phyloP scores from a whole-genome alignment of 352 stramenopile genomes.

The Blastocystis sp. region DNA sequence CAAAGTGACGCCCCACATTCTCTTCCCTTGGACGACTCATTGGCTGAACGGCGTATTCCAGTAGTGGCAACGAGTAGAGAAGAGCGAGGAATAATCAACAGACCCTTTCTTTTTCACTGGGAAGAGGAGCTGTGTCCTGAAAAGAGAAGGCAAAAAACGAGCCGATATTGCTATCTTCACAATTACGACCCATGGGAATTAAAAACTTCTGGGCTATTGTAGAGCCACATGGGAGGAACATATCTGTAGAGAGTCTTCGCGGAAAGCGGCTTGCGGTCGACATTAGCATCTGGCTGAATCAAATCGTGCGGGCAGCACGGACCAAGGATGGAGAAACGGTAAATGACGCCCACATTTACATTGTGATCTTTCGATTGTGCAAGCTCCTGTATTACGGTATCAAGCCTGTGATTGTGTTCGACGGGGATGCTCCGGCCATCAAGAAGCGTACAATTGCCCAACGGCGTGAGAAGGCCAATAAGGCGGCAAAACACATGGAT shows the following conservation, averaged over 20 bases:
- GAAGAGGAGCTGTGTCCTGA: not conserved
- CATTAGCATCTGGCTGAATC: slow-evolving; percentile 96
- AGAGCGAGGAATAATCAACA: not conserved
- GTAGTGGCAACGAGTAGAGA: not conserved
- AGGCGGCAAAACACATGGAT: slow-evolving; percentile 76
- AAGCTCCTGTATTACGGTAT: slow-evolving; percentile 90
- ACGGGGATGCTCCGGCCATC: slow-evolving; percentile 91
- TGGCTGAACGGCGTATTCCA: not conserved
- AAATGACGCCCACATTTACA: slow-evolving; percentile 85
- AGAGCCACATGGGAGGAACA: slow-evolving; percentile 87
- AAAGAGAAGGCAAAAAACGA: not conserved
- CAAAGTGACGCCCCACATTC: slow-evolving; percentile 55
- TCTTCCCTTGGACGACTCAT: not conserved
- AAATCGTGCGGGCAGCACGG: slow-evolving; percentile 97
- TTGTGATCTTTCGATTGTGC: slow-evolving; percentile 62
- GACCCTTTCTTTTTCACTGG: not conserved
- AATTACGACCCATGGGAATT: slow-evolving; percentile 85
- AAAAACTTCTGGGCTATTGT: slow-evolving; percentile 95
- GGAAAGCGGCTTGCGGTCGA: slow-evolving; percentile 91
- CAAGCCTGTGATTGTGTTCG: slow-evolving; percentile 95
- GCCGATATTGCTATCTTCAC: not conserved
- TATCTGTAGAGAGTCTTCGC: slow-evolving; percentile 95
- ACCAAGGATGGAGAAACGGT: slow-evolving; percentile 89
- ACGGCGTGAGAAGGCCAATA: slow-evolving; percentile 73
- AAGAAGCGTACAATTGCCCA: slow-evolving; percentile 84